phyloP scores from a whole-genome alignment of 2,329 filamentous ascomycete species.

The Trichoderma koningiopsis region DNA sequence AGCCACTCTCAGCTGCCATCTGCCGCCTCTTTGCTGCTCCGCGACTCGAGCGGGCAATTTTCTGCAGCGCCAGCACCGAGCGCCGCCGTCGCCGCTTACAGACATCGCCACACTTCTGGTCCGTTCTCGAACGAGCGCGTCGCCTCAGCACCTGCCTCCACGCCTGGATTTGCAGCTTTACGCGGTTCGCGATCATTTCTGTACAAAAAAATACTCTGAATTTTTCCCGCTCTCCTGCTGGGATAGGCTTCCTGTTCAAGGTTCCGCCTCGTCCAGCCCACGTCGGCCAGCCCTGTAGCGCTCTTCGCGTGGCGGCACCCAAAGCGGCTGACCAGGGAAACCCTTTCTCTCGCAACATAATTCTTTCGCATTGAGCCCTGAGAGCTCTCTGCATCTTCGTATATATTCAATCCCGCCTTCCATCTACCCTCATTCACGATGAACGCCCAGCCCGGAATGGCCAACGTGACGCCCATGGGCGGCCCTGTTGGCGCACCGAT shows the following conservation, averaged over 20 bases:
- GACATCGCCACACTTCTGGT: constrained; percentile 2
- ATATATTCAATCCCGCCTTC: constrained; percentile 16
- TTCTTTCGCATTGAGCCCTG: constrained; percentile 5
- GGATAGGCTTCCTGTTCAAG: constrained; percentile 4
- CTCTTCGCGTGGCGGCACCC: constrained; percentile 40
- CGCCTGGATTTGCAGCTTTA: background rate
- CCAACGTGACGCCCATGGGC: constrained; percentile 69
- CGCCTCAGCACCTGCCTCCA: background rate
- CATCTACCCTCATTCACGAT: constrained; percentile 66
- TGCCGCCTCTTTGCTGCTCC: constrained; percentile 19
- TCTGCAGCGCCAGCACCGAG: constrained; percentile 12
- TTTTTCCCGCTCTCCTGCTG: background rate
- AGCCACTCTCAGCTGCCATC: background rate
- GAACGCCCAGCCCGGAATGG: constrained; percentile 67
- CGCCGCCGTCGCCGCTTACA: constrained; percentile 23
- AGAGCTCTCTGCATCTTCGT: background rate
- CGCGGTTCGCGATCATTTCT: constrained; percentile 22
- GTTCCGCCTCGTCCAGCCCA: constrained; percentile 37
- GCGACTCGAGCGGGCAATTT: constrained; percentile 17
- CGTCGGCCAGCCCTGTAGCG: constrained; percentile 39
- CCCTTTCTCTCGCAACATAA: constrained; percentile 17
- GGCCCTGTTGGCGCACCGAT: constrained; percentile 63
- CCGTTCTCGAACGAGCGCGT: constrained; percentile 22
- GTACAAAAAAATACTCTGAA: background rate
- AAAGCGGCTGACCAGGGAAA: constrained; percentile 37